Percentiles rank a stretch among this genome's conserved stretches.
phyloP scores from a whole-genome alignment of 2,329 filamentous ascomycete species.

The Orbilia blumenaviensis region DNA sequence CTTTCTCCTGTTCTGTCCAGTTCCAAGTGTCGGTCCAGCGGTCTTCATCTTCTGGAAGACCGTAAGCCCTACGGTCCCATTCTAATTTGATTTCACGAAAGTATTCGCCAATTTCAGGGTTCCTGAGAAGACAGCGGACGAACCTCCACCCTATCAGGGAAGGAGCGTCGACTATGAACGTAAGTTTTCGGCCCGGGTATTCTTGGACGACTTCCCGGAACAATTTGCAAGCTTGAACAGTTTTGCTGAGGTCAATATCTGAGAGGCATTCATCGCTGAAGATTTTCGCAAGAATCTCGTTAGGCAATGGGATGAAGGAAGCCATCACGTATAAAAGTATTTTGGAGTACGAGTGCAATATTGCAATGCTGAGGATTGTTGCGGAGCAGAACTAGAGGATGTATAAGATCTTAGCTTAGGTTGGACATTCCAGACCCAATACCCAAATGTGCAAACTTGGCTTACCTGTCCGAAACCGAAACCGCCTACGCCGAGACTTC shows the following conservation, averaged over 20 bases:
- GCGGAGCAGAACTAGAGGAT: too few relatives aligned
- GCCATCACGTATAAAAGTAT: too few relatives aligned
- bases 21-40: neutral
- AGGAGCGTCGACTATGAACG: neutral
- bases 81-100: neutral
- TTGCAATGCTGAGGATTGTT: too few relatives aligned
- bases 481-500: too few relatives aligned
- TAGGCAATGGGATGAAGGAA: neutral
- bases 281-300: constrained; percentile 6
- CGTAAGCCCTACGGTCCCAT: neutral
- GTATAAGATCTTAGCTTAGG: too few relatives aligned
- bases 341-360: too few relatives aligned
- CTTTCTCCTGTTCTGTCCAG: neutral
- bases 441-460: too few relatives aligned
- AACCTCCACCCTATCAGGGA: neutral
- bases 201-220: neutral
- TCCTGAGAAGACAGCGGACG: neutral
- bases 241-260: neutral
- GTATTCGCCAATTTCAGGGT: neutral
- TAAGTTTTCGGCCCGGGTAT: neutral
- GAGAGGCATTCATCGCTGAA: neutral
- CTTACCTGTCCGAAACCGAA: too few relatives aligned
- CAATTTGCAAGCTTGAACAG: neutral
- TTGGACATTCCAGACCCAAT: too few relatives aligned
- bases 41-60: neutral